A percentile compares a stretch with the other conserved stretches of the same genome.
phyloP scores from a whole-genome alignment of 2,329 filamentous ascomycete genomes.

The Aureobasidium zeae region DNA sequence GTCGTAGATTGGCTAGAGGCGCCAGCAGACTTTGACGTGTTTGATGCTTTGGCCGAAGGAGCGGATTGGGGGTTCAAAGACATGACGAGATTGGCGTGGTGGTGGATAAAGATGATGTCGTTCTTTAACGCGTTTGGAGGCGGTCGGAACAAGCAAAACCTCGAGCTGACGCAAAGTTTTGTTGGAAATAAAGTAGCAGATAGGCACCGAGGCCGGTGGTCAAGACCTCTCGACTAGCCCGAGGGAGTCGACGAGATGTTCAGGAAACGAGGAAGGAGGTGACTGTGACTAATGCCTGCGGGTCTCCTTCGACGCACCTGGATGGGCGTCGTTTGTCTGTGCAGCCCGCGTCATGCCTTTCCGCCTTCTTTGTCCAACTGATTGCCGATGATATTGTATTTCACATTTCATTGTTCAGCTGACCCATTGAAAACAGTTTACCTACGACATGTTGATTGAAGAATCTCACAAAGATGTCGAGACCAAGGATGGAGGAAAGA shows the following conservation, averaged over 20 bases:
- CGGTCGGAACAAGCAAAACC: constrained; percentile 11
- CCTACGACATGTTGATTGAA: constrained; percentile 46
- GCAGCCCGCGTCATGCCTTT: too few relatives aligned
- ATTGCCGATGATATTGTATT: too few relatives aligned
- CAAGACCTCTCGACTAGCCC: constrained; percentile 16
- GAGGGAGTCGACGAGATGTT: constrained; percentile 18
- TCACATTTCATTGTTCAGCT: too few relatives aligned
- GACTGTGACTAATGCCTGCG: too few relatives aligned
- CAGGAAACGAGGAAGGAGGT: constrained; percentile 11
- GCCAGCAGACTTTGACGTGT: constrained; percentile 34
- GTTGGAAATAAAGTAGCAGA: background rate
- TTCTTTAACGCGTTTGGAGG: constrained; percentile 8
- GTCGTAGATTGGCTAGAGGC: constrained; percentile 33
- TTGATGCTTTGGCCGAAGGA: constrained; percentile 26
- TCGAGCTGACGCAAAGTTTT: background rate
- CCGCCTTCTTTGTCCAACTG: too few relatives aligned
- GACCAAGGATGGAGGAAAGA: constrained; percentile 50
- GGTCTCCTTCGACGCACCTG: constrained; percentile 12
- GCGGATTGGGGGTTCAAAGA: constrained; percentile 36
- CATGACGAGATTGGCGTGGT: constrained; percentile 31
- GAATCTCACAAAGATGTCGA: constrained; percentile 52
- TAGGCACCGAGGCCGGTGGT: background rate
- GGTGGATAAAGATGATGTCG: constrained; percentile 16
- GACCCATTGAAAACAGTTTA: background rate
- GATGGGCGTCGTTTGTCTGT: constrained; percentile 3